Conservation (phyloP, 1,284 basidiomycete genomes). For the Puccinia polysora region DNA sequence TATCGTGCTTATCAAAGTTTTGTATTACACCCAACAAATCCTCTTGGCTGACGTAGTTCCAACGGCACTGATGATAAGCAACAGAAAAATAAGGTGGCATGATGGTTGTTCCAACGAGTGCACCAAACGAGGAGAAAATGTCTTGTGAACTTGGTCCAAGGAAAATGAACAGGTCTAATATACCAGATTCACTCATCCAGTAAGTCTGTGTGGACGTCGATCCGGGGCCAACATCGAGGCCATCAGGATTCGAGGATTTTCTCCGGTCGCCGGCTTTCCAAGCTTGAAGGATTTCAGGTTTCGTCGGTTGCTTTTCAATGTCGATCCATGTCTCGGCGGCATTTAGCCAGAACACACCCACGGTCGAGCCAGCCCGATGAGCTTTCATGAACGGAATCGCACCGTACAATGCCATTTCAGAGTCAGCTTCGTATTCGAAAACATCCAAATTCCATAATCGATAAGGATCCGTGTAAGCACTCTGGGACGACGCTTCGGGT, state of each 20-base stretch:
- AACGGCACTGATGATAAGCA: slow-evolving; percentile 94
- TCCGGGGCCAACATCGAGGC: slow-evolving; percentile 45
- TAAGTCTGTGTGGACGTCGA: slow-evolving; percentile 69
- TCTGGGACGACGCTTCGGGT: background rate
- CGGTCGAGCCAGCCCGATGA: slow-evolving; percentile 72
- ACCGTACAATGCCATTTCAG: slow-evolving; percentile 71
- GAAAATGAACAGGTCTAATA: slow-evolving; percentile 87
- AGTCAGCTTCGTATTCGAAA: slow-evolving; percentile 90
- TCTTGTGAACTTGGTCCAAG: slow-evolving; percentile 77
- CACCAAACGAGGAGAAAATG: slow-evolving; percentile 78
- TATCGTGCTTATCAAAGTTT: slow-evolving; percentile 84
- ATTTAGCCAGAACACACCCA: slow-evolving; percentile 84
- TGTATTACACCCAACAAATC: slow-evolving; percentile 83
- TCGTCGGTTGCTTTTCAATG: slow-evolving; percentile 63
- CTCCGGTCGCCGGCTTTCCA: slow-evolving; percentile 42
- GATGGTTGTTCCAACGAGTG: slow-evolving; percentile 76
- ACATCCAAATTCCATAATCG: slow-evolving; percentile 94
- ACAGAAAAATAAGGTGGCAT: slow-evolving; percentile 86
- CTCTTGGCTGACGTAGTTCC: slow-evolving; percentile 91
- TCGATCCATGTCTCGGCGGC: slow-evolving; percentile 96
- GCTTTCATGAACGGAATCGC: slow-evolving; percentile 77
- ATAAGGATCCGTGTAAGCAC: slow-evolving; percentile 72
- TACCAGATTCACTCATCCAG: slow-evolving; percentile 95
- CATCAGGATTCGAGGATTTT: background rate
- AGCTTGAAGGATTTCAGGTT: slow-evolving; percentile 47